Evolutionary conservation across 106 monocot genomes (phyloP), one percentile per base, ranked within the genome.

Genomic region (Platanthera zijinensis): DNA sequence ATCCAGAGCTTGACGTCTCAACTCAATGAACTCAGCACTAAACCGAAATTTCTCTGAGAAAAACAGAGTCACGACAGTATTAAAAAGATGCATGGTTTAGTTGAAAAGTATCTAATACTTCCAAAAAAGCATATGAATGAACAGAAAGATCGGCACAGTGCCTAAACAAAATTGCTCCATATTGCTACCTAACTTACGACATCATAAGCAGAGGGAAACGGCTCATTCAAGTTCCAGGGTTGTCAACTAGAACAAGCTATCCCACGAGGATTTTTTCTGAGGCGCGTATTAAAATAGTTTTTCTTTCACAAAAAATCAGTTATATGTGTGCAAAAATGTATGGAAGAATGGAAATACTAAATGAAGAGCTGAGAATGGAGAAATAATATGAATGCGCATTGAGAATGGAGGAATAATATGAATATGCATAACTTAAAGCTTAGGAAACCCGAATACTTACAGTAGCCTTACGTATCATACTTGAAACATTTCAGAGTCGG

Each of bases 11-110:
- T 80, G 80, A 47, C 75, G 66, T 17, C 80, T 75, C 80, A 75
- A 69, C 21, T 80, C 80, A 69, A 80, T 80, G 45, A 80, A 80
- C 69, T 80, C 80, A 15, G 80, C 74, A 69, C 80, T 80, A 75
- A 80, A 80, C 53, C 80, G 67, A 69, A 80, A 80, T 69, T 80
- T 80, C 75, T 80, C 80, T 80, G 80, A 69, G 28, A 46, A 53
- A 14, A 70, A 70, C 18, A 70, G 7, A 66, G 32, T 10, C 25
- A 9, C 32, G 13, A 4, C 66, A 4, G 30, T 66, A 66, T 2
- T 66, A 66, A 66, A 32, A 66, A 39, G 32, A 66, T 32, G 17
- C 17, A 66, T 66, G 25, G 7, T 30, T 63, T 69, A 5, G 25
- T 64, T 30, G 18, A 11, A 67, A 67, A 22, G 18, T 6, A 39